Base-by-base conservation (phyloP, 352 stramenopile genomes). In the Plasmopara viticola region DNA sequence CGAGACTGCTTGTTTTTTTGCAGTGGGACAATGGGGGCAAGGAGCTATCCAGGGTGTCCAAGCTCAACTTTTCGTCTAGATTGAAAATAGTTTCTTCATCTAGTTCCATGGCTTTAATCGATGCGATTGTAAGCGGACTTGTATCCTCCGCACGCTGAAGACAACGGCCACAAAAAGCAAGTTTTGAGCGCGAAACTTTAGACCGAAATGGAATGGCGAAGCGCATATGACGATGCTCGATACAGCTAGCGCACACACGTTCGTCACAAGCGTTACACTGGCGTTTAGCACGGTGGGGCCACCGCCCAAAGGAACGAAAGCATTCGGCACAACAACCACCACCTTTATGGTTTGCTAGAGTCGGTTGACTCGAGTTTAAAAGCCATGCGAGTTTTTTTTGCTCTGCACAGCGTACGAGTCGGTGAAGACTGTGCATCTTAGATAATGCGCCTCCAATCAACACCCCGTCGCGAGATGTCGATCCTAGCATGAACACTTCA, bases 341-440 rank as follows among this genome's bases (percentile, higher is more conserved):
- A 7, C 18, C 51, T 51, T 62, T 63, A 0, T 53, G 17, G 6
- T 50, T 59, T 7, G 56, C 44, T 40, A 73, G 39, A 15, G 56
- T 73, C 3, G 64, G 55, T 25, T 68, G 34, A 28, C 53, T 67
- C 28, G 53, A 56, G 20, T 63, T 60, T 14, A 70, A 35, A 28
- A 73, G 51, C 64, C 64, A 73, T 28, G 60, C 64, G 33, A 73
- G 61, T 35, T 73, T 73, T 51, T 67, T 66, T 31, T 40, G 56
- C 28, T 66, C 60, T 4, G 60, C 61, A 12, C 58, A 65, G 13
- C 30, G 48, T 15, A 65, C 47, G 29, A 73, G 39, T 0, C 47
- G 56, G 33, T 64, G 56, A 1, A 73, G 51, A 56, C 43, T 61
- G 18, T 66, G 50, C 64, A 73, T 67, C 39, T 67, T 70, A 14